Conservation (phyloP, 148 eudicot genomes). For the Salicornia ramosissima region DNA sequence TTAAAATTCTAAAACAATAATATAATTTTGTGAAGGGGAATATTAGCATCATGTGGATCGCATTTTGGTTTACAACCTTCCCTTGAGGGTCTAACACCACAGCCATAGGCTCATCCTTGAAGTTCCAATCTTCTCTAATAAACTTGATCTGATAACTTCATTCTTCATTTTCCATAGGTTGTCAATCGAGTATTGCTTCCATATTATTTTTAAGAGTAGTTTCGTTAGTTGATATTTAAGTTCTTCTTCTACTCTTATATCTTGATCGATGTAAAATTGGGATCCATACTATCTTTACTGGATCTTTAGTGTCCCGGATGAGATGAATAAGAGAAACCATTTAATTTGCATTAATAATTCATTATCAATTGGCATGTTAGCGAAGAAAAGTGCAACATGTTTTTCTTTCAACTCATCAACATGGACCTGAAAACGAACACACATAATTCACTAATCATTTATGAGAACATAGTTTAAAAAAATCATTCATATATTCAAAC, state of each 20-base stretch:
- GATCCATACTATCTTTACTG: slow-evolving; percentile 25
- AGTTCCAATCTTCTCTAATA: slow-evolving; percentile 20
- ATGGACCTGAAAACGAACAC: slow-evolving; percentile 32
- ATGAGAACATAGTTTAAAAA: no score
- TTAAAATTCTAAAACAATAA: no score
- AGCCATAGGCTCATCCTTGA: slow-evolving; percentile 25
- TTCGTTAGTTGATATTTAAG: not conserved
- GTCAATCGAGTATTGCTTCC: slow-evolving; percentile 32
- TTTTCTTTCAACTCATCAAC: slow-evolving; percentile 21
- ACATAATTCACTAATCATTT: no score
- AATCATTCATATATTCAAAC: no score
- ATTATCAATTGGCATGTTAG: slow-evolving; percentile 21
- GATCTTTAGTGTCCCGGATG: not conserved
- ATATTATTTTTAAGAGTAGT: slow-evolving; percentile 7
- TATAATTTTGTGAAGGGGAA: slow-evolving; percentile 29
- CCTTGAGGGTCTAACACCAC: slow-evolving; percentile 33
- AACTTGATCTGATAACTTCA: slow-evolving; percentile 15
- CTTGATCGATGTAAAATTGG: slow-evolving; percentile 24
- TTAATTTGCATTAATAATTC: slow-evolving; percentile 15
- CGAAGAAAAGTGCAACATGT: slow-evolving; percentile 27
- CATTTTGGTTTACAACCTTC: slow-evolving; percentile 26
- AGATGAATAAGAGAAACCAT: slow-evolving; percentile 10
- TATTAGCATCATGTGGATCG: slow-evolving; percentile 38
- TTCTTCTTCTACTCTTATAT: slow-evolving; percentile 8
- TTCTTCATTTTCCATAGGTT: slow-evolving; percentile 10